A percentile compares a stretch with the other conserved stretches of the same genome.
Evolutionary conservation across 352 stramenopile species (phyloP).

Genomic region (Thalassiosira hispida): DNA sequence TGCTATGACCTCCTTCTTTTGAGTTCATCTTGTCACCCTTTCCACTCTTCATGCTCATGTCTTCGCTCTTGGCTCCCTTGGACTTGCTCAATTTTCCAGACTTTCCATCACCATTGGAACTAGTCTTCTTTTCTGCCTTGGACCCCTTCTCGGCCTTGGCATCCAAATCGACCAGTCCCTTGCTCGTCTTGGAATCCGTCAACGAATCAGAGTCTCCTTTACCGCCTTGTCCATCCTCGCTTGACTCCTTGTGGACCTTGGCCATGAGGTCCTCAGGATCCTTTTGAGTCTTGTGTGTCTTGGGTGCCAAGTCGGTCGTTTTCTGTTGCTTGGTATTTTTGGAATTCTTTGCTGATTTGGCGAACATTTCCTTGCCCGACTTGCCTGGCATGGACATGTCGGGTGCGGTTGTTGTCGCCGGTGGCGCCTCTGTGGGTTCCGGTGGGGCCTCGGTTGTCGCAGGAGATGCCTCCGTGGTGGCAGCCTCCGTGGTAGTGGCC

Average conservation of each 20-base stretch:
- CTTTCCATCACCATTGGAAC: no score
- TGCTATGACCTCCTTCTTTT: no score
- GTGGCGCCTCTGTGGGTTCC: neutral
- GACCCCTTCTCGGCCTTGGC: no score
- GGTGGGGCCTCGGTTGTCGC: neutral
- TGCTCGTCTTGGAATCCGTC: neutral
- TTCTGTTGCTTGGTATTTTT: neutral
- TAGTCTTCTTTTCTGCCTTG: no score
- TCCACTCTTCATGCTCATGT: no score
- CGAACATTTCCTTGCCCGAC: neutral
- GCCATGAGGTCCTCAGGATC: conserved; percentile 1
- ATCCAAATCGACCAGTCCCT: neutral
- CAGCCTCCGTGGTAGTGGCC: neutral
- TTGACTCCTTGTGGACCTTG: conserved; percentile 1
- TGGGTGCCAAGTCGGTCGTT: neutral
- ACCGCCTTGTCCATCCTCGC: neutral
- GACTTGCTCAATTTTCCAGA: no score
- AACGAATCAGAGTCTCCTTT: no score
- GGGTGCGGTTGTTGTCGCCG: neutral
- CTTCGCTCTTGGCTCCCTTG: no score
- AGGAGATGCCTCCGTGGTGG: conserved; percentile 10
- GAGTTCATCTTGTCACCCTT: no score
- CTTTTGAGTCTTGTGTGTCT: conserved; percentile 3
- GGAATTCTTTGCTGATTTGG: neutral
- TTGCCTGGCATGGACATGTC: no score